phyloP scores from a whole-genome alignment of 495 filamentous ascomycete genomes.

The Penicillium simplicissimum region DNA sequence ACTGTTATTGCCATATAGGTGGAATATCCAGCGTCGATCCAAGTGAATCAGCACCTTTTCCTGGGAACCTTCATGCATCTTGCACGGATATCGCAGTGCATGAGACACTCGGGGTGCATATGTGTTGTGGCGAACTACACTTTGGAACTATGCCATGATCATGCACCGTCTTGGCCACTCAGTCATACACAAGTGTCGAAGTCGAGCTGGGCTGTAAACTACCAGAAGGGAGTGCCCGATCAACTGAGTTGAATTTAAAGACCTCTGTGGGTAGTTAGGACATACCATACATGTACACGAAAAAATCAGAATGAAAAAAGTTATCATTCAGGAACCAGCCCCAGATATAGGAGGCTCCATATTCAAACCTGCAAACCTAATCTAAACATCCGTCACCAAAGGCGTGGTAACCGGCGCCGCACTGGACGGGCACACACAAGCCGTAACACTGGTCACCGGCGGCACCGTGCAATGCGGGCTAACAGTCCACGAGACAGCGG shows the following conservation, averaged over 20 bases:
- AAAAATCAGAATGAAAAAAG: not conserved
- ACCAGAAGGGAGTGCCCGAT: not conserved
- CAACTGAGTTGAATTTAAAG: not conserved
- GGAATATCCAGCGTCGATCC: no score
- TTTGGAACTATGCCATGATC: no score
- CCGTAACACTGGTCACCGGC: slow-evolving; percentile 48
- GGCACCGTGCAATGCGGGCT: slow-evolving; percentile 53
- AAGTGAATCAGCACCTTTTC: not conserved
- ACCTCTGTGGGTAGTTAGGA: not conserved
- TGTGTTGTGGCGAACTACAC: not conserved
- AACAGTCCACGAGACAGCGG: slow-evolving; percentile 39
- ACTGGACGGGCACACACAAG: slow-evolving; percentile 49
- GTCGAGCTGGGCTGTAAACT: not conserved
- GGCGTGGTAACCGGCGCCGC: slow-evolving; percentile 42
- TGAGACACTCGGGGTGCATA: not conserved
- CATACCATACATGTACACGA: not conserved
- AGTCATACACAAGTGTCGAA: not conserved
- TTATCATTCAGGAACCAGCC: not conserved
- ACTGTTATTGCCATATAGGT: not conserved
- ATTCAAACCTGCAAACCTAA: not conserved
- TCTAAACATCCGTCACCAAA: slow-evolving; percentile 24
- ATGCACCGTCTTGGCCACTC: not conserved
- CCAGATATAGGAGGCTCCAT: no score
- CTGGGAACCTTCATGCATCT: not conserved
- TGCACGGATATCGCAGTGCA: not conserved